These are phyloP conservation scores for Phlegmacium glaucopus DNA, from an alignment of 768 basidiomycete species.

Conservation along the genomic window DNA sequence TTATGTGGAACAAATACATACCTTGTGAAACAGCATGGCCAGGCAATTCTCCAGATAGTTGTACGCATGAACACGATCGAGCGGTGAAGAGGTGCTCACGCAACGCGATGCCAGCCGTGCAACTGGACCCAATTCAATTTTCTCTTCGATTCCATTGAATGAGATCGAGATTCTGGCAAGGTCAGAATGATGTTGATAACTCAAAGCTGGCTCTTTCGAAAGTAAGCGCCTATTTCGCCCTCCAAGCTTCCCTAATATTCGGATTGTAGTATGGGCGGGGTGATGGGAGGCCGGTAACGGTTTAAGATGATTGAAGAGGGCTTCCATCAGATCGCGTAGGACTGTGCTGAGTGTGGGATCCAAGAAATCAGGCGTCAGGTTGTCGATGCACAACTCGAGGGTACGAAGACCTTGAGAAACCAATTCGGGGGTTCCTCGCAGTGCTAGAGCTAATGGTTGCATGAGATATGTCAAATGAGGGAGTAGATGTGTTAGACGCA, in stretches of 20 bases:
- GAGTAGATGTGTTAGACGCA: conserved; percentile 91
- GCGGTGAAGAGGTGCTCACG: conserved; percentile 46
- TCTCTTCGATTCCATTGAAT: conserved; percentile 64
- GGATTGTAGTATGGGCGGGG: conserved; percentile 91
- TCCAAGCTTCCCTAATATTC: conserved; percentile 94
- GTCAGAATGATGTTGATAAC: conserved; percentile 67
- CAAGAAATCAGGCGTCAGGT: conserved; percentile 95
- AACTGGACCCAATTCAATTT: conserved; percentile 64
- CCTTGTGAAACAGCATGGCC: conserved; percentile 74
- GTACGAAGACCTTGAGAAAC: conserved; percentile 95
- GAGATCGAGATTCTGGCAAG: conserved; percentile 69
- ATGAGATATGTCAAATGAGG: conserved; percentile 95
- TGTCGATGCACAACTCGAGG: conserved; percentile 98
- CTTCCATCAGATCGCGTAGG: conserved; percentile 90
- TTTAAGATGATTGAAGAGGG: conserved; percentile 85
- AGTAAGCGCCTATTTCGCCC: conserved; percentile 89
- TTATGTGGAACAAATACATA: conserved; percentile 27
- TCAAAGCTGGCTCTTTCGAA: conserved; percentile 73
- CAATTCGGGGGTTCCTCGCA: conserved; percentile 84
- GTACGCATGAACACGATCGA: conserved; percentile 59
- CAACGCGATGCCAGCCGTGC: conserved; percentile 62
- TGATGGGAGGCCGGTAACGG: conserved; percentile 87
- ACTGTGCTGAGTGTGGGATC: conserved; percentile 95
- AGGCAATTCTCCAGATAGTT: conserved; percentile 68
- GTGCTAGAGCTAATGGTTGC: conserved; percentile 90